phyloP scores from a whole-genome alignment of 2,329 filamentous ascomycete species.

The Diaporthe vexans region DNA sequence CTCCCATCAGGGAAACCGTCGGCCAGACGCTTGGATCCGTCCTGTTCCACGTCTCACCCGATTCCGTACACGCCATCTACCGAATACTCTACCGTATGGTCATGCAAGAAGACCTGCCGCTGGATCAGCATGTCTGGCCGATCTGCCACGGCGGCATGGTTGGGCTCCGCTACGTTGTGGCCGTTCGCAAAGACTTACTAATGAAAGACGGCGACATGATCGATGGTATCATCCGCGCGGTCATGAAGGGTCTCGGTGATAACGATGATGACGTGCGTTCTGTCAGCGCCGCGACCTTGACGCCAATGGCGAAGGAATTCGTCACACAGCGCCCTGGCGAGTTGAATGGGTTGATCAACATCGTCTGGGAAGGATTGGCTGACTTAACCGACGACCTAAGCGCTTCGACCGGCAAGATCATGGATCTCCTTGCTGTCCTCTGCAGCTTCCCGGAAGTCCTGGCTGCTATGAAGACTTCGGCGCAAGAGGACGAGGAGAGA shows the following conservation, averaged over 20 bases:
- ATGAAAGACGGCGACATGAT: slow-evolving; percentile 87
- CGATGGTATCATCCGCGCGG: slow-evolving; percentile 90
- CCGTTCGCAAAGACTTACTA: slow-evolving; percentile 92
- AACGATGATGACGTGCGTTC: slow-evolving; percentile 95
- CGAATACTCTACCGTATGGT: slow-evolving; percentile 88
- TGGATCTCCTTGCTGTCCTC: slow-evolving; percentile 96
- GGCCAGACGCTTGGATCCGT: slow-evolving; percentile 94
- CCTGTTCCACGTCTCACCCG: slow-evolving; percentile 83
- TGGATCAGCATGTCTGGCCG: slow-evolving; percentile 86
- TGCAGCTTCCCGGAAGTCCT: slow-evolving; percentile 95
- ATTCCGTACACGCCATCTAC: slow-evolving; percentile 88
- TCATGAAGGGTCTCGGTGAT: slow-evolving; percentile 95
- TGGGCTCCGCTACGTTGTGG: slow-evolving; percentile 93
- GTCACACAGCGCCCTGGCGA: slow-evolving; percentile 85
- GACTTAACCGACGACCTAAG: slow-evolving; percentile 97
- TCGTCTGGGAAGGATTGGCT: slow-evolving; percentile 97
- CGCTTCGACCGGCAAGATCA: slow-evolving; percentile 96
- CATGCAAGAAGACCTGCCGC: slow-evolving; percentile 85
- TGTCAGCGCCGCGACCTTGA: slow-evolving; percentile 96
- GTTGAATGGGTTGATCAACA: slow-evolving; percentile 86
- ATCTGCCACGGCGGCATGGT: slow-evolving; percentile 99
- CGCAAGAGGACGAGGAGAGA: slow-evolving; percentile 83
- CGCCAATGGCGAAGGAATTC: slow-evolving; percentile 96
- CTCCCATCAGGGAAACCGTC: slow-evolving; percentile 94
- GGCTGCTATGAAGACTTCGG: slow-evolving; percentile 93